These are phyloP conservation scores for Castanea mollissima DNA, from an alignment of 306 rosid genomes.

Conservation along the genomic window DNA sequence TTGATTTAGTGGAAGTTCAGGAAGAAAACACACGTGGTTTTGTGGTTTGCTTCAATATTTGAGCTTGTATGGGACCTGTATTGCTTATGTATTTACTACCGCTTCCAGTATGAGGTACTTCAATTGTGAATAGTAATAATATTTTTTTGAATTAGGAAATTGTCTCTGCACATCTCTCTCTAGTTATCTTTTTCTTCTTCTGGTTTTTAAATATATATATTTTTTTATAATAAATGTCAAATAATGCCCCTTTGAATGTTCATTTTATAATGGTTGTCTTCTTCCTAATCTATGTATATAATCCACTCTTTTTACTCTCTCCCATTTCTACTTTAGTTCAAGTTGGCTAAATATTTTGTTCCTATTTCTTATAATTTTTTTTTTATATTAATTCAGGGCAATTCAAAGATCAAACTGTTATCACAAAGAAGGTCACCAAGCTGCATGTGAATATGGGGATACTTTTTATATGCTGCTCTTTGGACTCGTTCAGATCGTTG, in stretches of 20 bases:
- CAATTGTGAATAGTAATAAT: background rate
- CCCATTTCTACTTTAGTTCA: background rate
- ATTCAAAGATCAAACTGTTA: slow-evolving; percentile 75
- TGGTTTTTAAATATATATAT: background rate
- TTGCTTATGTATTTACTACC: slow-evolving; percentile 68
- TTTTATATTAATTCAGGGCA: slow-evolving; percentile 42
- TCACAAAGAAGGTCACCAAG: slow-evolving; percentile 72
- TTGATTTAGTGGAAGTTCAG: slow-evolving; percentile 43
- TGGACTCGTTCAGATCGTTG: slow-evolving; percentile 63
- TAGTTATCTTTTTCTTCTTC: background rate
- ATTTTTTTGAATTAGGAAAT: background rate
- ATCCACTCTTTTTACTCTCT: background rate
- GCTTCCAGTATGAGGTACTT: slow-evolving; percentile 63
- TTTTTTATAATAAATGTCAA: background rate
- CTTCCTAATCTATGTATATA: background rate
- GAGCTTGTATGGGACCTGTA: slow-evolving; percentile 55
- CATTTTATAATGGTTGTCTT: background rate
- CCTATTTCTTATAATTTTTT: background rate
- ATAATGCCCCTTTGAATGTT: no score
- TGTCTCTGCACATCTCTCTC: background rate
- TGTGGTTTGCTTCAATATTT: slow-evolving; percentile 59
- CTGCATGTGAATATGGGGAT: slow-evolving; percentile 59
- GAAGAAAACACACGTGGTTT: slow-evolving; percentile 42
- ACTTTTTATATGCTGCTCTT: slow-evolving; percentile 55
- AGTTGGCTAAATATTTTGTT: background rate